These are phyloP conservation scores for Penicillium sp. DNA, from an alignment of 2,329 filamentous ascomycete species.

Conservation along the genomic window DNA sequence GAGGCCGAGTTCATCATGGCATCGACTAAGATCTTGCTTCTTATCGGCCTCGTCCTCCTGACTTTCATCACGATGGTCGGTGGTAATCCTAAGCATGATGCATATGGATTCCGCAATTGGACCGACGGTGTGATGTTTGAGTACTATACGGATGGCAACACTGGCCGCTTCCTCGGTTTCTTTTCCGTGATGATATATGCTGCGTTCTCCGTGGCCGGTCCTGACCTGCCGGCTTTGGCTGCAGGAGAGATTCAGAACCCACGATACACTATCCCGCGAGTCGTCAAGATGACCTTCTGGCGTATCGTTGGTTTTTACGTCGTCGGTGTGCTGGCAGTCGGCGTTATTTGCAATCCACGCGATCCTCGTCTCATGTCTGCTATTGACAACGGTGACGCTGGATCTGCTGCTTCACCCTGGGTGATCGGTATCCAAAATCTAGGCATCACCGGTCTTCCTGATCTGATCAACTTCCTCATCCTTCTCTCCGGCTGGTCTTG, in stretches of 20 bases:
- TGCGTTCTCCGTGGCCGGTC: slow-evolving; percentile 67
- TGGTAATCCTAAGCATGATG: slow-evolving; percentile 73
- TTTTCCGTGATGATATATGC: slow-evolving; percentile 73
- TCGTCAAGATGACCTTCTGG: slow-evolving; percentile 77
- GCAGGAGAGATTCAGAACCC: slow-evolving; percentile 74
- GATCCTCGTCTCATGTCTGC: slow-evolving; percentile 65
- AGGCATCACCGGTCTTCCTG: slow-evolving; percentile 69
- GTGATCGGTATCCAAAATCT: slow-evolving; percentile 74
- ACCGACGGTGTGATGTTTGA: slow-evolving; percentile 67
- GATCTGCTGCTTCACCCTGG: slow-evolving; percentile 72
- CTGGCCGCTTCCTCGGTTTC: slow-evolving; percentile 75
- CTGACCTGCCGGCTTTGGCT: slow-evolving; percentile 64
- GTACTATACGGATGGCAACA: slow-evolving; percentile 65
- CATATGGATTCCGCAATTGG: slow-evolving; percentile 74
- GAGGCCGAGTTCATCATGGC: slow-evolving; percentile 76
- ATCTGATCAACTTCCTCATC: slow-evolving; percentile 75
- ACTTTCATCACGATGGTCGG: slow-evolving; percentile 83
- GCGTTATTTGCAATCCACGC: slow-evolving; percentile 71
- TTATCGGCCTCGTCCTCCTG: slow-evolving; percentile 71
- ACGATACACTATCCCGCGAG: slow-evolving; percentile 70
- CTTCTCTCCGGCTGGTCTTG: slow-evolving; percentile 73
- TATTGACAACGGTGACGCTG: slow-evolving; percentile 61
- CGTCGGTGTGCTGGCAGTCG: slow-evolving; percentile 72
- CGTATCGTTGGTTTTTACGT: slow-evolving; percentile 77
- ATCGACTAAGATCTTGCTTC: slow-evolving; percentile 71